Percentiles rank a stretch among this genome's conserved stretches.
Conservation (phyloP, 257 asterid species). For the Oldenlandia corymbosa region DNA sequence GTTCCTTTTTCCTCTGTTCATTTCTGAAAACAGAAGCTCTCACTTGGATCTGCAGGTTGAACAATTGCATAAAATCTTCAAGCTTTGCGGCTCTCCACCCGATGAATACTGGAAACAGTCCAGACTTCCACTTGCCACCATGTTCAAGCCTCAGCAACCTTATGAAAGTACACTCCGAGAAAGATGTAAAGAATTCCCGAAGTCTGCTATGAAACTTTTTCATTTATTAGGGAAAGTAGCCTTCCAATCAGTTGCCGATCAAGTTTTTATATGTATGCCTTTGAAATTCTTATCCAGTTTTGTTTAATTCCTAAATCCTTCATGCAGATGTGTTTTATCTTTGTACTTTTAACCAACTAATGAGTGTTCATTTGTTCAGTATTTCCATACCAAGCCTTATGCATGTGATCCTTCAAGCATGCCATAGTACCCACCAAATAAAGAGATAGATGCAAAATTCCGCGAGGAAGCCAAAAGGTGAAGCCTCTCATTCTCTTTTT, state of each 20-base stretch:
- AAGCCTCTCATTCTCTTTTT: conserved; percentile 1
- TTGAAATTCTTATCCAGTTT: no score
- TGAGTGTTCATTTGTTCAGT: conserved; percentile 33
- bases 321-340: no score
- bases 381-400: conserved; percentile 61
- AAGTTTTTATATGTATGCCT: conserved; percentile 15
- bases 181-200: conserved; percentile 80
- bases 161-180: conserved; percentile 68
- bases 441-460: conserved; percentile 90
- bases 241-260: conserved; percentile 61
- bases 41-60: conserved; percentile 76
- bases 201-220: conserved; percentile 55
- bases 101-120: conserved; percentile 81
- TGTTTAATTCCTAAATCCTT: no score
- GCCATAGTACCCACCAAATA: conserved; percentile 85
- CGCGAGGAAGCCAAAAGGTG: conserved; percentile 74
- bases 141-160: conserved; percentile 89
- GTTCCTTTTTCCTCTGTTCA: no score
- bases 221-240: conserved; percentile 51
- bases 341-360: background rate
- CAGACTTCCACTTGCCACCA: conserved; percentile 65
- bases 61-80: conserved; percentile 87
- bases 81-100: conserved; percentile 73
- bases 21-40: no score
- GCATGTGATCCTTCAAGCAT: conserved; percentile 79